Evolutionary conservation across 2,329 filamentous ascomycete species (phyloP), one percentile per base, ranked within the genome.

Genomic region (Fusarium praegraminearum): DNA sequence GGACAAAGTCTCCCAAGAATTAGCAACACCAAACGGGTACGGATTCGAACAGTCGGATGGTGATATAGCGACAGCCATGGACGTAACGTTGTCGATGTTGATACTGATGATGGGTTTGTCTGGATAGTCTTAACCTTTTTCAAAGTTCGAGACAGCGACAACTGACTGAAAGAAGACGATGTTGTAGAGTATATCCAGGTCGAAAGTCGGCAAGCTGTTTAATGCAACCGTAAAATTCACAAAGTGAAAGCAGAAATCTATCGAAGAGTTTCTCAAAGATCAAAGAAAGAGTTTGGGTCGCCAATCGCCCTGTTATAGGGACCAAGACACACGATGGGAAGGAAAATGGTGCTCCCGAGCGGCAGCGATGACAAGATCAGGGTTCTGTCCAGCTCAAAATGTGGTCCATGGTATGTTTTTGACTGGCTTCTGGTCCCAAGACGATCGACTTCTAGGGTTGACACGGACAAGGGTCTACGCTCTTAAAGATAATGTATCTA

Each of bases 351-450:
- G 47, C 49, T 52, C 28, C 49, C 20, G 35, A 50, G 52, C 50
- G 36, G 50, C 20, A 57, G 46, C 40, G 35, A 64, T 56, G 50
- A 62, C 50, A 58, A 56, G 51, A 62, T 22, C 53, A 51, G 43
- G 47, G 44, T 45, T 47, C 49, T 52, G 50, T 41, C 52, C 54
- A 57, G 47, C 46, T 57, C 50, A 47, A 71, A 61, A 46, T 65
- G 71, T 62, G 73, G 73, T 71, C 58, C 56, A 63, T 57, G 43
- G 57, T 45, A 70, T 69, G 67, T 73, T 74, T 75, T 73, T 75
- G 71, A 73, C 49, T 52, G 35, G 67, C 64, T 62, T 54, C 65
- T 59, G 61, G 57, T 62, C 64, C 67, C 50, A 63, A 60, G 49
- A 57, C 63, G 73, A 75, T 75, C 73, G 68, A 64, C 73, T 73